Evolutionary conservation across 805 yeast species (phyloP).

Genomic region (Saccharomycopsis sp.): DNA sequence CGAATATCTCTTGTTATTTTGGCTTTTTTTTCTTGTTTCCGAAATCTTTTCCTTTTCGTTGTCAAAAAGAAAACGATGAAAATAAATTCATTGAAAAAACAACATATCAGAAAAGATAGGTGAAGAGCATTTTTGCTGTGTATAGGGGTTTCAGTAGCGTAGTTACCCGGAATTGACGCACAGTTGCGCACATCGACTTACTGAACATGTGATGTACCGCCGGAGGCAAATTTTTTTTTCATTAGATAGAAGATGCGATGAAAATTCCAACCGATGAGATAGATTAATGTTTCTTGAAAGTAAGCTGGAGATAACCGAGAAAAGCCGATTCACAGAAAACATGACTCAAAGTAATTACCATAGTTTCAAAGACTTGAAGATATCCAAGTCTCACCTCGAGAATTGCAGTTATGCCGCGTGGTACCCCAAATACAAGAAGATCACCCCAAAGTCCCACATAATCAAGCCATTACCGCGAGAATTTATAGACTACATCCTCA

Average conservation of each 20-base stretch:
- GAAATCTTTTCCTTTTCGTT: neutral
- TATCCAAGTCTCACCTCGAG: slow-evolving; percentile 37
- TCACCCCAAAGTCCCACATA: slow-evolving; percentile 45
- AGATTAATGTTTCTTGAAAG: too few species aligned
- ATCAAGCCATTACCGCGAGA: slow-evolving; percentile 50
- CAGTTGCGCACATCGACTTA: neutral
- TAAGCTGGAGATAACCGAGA: too few species aligned
- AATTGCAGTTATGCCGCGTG: slow-evolving; percentile 54
- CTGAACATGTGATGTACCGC: neutral
- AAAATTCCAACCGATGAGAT: too few species aligned
- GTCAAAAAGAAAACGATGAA: neutral
- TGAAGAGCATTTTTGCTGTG: neutral
- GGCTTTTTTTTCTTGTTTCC: too few species aligned
- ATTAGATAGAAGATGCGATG: too few species aligned
- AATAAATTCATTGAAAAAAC: neutral
- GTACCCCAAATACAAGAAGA: slow-evolving; percentile 44
- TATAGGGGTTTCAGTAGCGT: neutral
- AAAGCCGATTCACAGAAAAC: neutral
- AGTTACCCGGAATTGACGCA: neutral
- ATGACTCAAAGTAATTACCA: slow-evolving; percentile 4
- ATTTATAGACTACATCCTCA: slow-evolving; percentile 52
- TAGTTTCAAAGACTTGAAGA: slow-evolving; percentile 24
- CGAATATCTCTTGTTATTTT: neutral
- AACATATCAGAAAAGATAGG: neutral
- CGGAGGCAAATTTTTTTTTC: neutral